Conservation (phyloP, 352 stramenopile species). For the Aphanomyces cochlioides region DNA sequence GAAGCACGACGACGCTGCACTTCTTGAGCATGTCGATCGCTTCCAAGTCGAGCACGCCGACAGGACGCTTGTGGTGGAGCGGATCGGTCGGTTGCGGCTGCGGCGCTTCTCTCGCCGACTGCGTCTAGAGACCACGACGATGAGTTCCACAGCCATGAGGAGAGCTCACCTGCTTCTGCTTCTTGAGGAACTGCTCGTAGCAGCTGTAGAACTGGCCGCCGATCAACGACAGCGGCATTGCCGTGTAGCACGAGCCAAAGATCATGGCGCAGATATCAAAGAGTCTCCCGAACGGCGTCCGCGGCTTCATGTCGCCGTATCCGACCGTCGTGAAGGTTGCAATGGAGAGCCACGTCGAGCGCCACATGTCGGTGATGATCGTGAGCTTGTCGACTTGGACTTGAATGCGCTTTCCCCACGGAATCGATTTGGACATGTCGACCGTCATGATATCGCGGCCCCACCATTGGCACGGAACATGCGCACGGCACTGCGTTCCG, state of each 20-base stretch:
- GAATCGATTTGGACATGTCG: conserved; percentile 37
- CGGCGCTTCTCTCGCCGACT: too few relatives aligned
- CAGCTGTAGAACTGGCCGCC: conserved; percentile 65
- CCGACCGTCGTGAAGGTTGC: conserved; percentile 52
- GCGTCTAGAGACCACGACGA: too few relatives aligned
- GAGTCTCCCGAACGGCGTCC: conserved; percentile 63
- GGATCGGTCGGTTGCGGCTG: too few relatives aligned
- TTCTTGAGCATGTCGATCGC: not conserved
- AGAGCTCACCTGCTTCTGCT: not conserved
- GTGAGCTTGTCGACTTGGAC: conserved; percentile 49
- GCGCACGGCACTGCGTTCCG: conserved; percentile 62
- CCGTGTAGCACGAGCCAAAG: conserved; percentile 60
- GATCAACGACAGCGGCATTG: conserved; percentile 72
- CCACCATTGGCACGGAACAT: conserved; percentile 45
- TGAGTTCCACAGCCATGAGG: too few relatives aligned
- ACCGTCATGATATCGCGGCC: conserved; percentile 55
- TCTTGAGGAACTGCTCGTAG: conserved; percentile 36
- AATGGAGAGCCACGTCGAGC: conserved; percentile 68
- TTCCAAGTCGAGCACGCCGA: not conserved
- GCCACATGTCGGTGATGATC: conserved; percentile 66
- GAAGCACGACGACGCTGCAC: conserved; percentile 17
- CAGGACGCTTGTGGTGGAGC: too few relatives aligned
- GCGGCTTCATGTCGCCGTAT: conserved; percentile 62
- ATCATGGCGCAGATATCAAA: conserved; percentile 63
- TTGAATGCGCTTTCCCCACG: conserved; percentile 54